phyloP scores from a whole-genome alignment of 345 rosid species.

The Brassica cretica region DNA sequence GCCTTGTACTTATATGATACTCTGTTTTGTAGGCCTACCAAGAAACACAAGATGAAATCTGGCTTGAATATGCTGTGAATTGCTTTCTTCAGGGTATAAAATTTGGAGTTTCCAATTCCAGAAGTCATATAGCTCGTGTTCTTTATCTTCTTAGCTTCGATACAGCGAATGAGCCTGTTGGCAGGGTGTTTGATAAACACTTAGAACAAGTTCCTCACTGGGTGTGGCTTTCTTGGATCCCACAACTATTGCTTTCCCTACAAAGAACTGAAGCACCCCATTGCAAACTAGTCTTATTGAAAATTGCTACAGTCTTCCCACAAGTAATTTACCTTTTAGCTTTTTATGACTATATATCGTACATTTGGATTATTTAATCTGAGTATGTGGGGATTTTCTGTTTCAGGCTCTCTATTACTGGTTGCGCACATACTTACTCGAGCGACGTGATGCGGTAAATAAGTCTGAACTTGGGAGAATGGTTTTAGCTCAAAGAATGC shows the following conservation, averaged over 20 bases:
- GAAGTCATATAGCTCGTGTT: slow-evolving; percentile 97
- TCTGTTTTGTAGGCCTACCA: slow-evolving; percentile 67
- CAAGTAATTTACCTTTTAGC: slow-evolving; percentile 53
- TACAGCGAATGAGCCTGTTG: slow-evolving; percentile 86
- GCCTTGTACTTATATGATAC: slow-evolving; percentile 22
- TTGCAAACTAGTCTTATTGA: slow-evolving; percentile 90
- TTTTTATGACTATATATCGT: slow-evolving; percentile 17
- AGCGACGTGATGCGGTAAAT: slow-evolving; percentile 96
- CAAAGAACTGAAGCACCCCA: slow-evolving; percentile 99
- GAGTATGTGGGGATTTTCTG: slow-evolving; percentile 18
- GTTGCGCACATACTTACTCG: slow-evolving; percentile 96
- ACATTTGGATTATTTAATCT: slow-evolving; percentile 23
- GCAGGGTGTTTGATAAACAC: slow-evolving; percentile 91
- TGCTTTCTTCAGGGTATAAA: slow-evolving; percentile 99
- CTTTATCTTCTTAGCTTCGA: slow-evolving; percentile 96
- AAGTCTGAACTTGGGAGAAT: slow-evolving; percentile 76
- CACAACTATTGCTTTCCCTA: slow-evolving; percentile 89
- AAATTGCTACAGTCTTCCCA: slow-evolving; percentile 86
- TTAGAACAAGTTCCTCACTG: slow-evolving; percentile 95
- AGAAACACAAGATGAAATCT: slow-evolving; percentile 82
- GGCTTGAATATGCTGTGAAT: slow-evolving; percentile 96
- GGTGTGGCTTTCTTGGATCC: slow-evolving; percentile 99
- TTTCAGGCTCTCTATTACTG: slow-evolving; percentile 93
- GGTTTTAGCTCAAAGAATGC: slow-evolving; percentile 93
- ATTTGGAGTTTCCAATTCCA: slow-evolving; percentile 89